These are phyloP conservation scores for Backusella tarrabulga DNA, from an alignment of 192 early-diverging fungal species.

Conservation along the genomic window DNA sequence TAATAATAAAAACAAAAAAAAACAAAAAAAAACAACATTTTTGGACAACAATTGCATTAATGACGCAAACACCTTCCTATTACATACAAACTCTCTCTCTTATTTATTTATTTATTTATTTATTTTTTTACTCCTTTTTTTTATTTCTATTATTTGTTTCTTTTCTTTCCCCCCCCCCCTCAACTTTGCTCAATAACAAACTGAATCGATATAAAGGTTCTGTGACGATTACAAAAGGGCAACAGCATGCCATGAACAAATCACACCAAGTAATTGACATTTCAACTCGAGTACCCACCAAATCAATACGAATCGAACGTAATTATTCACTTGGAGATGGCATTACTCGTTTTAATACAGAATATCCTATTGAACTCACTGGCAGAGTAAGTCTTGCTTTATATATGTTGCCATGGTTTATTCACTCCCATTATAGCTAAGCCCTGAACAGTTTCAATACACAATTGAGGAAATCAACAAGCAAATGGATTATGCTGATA, in stretches of 20 bases:
- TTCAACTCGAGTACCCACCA: conserved; percentile 11
- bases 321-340: conserved; percentile 40
- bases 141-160: neutral
- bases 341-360: conserved; percentile 34
- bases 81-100: neutral
- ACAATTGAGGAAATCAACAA: conserved; percentile 35
- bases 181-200: neutral
- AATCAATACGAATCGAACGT: conserved; percentile 33
- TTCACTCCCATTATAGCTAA: conserved; percentile 17
- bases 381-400: conserved; percentile 26
- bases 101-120: neutral
- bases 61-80: conserved; percentile 1
- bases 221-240: neutral
- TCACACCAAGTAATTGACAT: conserved; percentile 9
- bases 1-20: neutral
- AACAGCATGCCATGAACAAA: conserved; percentile 15
- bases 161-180: no score
- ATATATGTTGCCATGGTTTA: neutral
- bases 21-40: neutral
- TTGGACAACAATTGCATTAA: conserved; percentile 9
- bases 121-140: neutral
- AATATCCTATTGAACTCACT: conserved; percentile 23
- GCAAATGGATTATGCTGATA: conserved; percentile 30
- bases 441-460: conserved; percentile 23
- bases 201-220: conserved; percentile 5